phyloP scores from a whole-genome alignment of 2,329 filamentous ascomycete genomes.

The Stachybotrys echinatus region DNA sequence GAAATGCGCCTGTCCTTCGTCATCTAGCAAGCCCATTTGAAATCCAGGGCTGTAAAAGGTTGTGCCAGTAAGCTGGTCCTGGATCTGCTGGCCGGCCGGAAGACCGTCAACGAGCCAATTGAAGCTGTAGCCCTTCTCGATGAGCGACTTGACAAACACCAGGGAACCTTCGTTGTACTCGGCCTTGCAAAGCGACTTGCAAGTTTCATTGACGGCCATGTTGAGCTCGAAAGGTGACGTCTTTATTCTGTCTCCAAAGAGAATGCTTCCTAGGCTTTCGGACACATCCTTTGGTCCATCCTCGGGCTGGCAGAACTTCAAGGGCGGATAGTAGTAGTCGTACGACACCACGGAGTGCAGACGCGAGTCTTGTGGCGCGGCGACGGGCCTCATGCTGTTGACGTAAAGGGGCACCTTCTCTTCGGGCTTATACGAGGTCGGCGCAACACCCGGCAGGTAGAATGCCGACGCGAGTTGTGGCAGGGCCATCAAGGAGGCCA shows the following conservation, averaged over 20 bases:
- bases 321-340: slow-evolving; percentile 88
- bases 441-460: slow-evolving; percentile 93
- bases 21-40: slow-evolving; percentile 57
- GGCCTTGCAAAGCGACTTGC: slow-evolving; percentile 70
- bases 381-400: slow-evolving; percentile 85
- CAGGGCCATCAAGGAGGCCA: slow-evolving; percentile 43
- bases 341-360: slow-evolving; percentile 91
- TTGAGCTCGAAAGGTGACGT: slow-evolving; percentile 89
- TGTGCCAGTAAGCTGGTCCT: slow-evolving; percentile 69
- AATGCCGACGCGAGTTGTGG: slow-evolving; percentile 65
- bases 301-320: slow-evolving; percentile 82
- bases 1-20: slow-evolving; percentile 55
- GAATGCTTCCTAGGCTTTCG: slow-evolving; percentile 82
- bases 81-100: slow-evolving; percentile 78
- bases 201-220: slow-evolving; percentile 84
- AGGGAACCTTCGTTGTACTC: slow-evolving; percentile 61
- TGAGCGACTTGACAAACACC: slow-evolving; percentile 76
- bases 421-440: slow-evolving; percentile 79
- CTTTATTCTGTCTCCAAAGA: slow-evolving; percentile 95
- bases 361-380: slow-evolving; percentile 69
- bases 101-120: slow-evolving; percentile 96
- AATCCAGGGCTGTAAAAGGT: slow-evolving; percentile 92
- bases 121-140: slow-evolving; percentile 80
- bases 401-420: slow-evolving; percentile 83
- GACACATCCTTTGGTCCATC: slow-evolving; percentile 73